A percentile compares a stretch with the other conserved stretches of the same genome.
phyloP scores from a whole-genome alignment of 2,329 filamentous ascomycete genomes.

The Drechslerella coelobrocha region DNA sequence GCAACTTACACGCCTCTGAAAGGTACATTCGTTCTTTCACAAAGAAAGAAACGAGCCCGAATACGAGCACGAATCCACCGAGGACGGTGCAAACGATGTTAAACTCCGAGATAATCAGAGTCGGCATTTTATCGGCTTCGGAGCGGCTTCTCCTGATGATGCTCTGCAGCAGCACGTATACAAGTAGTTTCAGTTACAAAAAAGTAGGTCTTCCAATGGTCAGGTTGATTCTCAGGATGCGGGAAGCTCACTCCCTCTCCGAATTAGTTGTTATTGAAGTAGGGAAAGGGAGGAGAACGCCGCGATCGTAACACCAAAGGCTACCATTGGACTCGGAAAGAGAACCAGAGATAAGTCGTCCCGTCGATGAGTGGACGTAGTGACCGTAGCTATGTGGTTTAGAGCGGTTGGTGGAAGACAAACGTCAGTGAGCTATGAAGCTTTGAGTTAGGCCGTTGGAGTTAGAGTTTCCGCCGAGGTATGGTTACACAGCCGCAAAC shows the following conservation, averaged over 20 bases:
- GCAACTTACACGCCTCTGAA: slow-evolving; percentile 75
- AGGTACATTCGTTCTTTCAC: slow-evolving; percentile 90
- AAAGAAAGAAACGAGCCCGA: slow-evolving; percentile 86
- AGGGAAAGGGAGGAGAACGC: slow-evolving; percentile 30
- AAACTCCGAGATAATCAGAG: slow-evolving; percentile 74
- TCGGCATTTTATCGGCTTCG: slow-evolving; percentile 67
- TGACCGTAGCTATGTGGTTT: neutral
- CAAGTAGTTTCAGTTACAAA: neutral
- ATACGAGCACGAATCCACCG: slow-evolving; percentile 88
- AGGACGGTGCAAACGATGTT: slow-evolving; percentile 80
- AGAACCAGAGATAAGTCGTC: neutral
- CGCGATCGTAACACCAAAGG: slow-evolving; percentile 11
- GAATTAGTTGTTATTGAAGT: slow-evolving; percentile 49
- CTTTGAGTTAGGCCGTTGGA: neutral
- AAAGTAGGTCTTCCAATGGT: neutral
- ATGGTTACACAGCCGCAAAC: neutral
- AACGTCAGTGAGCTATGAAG: neutral
- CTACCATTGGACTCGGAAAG: slow-evolving; percentile 25
- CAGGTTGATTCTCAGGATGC: slow-evolving; percentile 20
- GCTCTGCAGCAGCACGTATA: too few relatives aligned
- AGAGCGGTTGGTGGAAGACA: neutral
- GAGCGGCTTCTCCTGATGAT: neutral
- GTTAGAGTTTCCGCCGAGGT: neutral
- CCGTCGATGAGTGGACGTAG: neutral
- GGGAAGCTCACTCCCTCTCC: slow-evolving; percentile 38